Base-by-base conservation (phyloP, 1,139 yeast species). In the Blastobotrys malaysiensis region DNA sequence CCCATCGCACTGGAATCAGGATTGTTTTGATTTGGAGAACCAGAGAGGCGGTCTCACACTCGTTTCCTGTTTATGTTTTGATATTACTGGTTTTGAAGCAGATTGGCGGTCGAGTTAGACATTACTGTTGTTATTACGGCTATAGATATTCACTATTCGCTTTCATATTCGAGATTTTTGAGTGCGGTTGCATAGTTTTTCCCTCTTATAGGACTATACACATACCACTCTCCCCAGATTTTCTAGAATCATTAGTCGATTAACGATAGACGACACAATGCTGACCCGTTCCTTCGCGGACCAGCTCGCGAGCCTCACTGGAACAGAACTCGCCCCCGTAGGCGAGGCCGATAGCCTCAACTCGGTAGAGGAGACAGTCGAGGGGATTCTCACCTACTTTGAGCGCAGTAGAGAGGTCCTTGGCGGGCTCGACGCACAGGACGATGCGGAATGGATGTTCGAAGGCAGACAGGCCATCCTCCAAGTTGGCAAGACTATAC, bases 381-480 rank as follows among this genome's bases (percentile, higher is more conserved):
- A 61, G 50, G 52, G 56, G 21, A 58, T 64, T 13, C 53, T 63
- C 24, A 43, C 46, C 21, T 65, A 63, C 48, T 62, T 65, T 50
- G 45, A 48, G 22, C 59, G 60, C 14, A 64, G 63, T 5, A 49
- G 60, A 45, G 31, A 52, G 11, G 60, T 59, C 16, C 59, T 65
- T 9, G 45, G 52, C 9, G 63, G 61, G 16, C 55, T 65, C 2
- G 63, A 61, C 43, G 55, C 62, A 9, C 63, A 59, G 47, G 64
- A 61, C 46, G 64, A 61, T 51, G 63, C 77, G n/a, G 71, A 70
- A 5, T 80, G 83, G 83, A 70, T 78, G 44, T 72, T 65, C 50
- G 82, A 79, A 55, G 83, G 84, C 0, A 73, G 73, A 52, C 67
- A 68, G 11, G 75, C 73, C 39, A 71, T 82, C 9, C 61, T 69